A percentile compares a stretch with the other conserved stretches of the same genome.
phyloP scores from a whole-genome alignment of 192 early-diverging fungal genomes.

The Gonapodya sp. region DNA sequence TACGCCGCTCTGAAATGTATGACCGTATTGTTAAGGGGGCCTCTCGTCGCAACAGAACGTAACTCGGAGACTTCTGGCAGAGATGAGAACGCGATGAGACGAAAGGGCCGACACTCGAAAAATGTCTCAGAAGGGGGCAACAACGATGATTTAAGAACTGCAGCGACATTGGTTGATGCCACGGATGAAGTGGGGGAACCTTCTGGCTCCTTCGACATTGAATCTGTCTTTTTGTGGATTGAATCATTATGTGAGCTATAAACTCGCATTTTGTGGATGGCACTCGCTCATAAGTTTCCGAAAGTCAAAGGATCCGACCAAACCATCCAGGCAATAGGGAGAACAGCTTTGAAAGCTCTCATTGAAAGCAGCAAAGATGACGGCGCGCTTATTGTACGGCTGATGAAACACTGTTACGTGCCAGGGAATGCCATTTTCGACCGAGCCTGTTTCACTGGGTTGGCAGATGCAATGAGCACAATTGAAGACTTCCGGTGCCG shows the following conservation, averaged over 20 bases:
- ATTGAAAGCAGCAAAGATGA: conserved; percentile 46
- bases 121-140: background rate
- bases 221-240: conserved; percentile 29
- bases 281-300: background rate
- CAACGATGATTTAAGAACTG: background rate
- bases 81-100: background rate
- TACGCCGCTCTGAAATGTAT: conserved; percentile 75
- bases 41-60: conserved; percentile 16
- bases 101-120: background rate
- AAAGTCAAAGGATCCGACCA: conserved; percentile 22
- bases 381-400: background rate
- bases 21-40: conserved; percentile 66
- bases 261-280: background rate
- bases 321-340: conserved; percentile 31
- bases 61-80: background rate
- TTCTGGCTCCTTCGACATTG: conserved; percentile 25
- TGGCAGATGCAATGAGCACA: background rate
- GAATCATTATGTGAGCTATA: conserved; percentile 23
- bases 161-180: background rate
- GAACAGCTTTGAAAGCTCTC: conserved; percentile 58
- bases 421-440: background rate
- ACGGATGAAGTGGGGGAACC: conserved; percentile 10
- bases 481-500: background rate
- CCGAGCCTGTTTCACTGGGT: background rate
- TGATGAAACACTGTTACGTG: background rate